Evolutionary conservation across 2,329 filamentous ascomycete genomes (phyloP), one percentile per base, ranked within the genome.

Genomic region (Lasiodiplodia theobromae): DNA sequence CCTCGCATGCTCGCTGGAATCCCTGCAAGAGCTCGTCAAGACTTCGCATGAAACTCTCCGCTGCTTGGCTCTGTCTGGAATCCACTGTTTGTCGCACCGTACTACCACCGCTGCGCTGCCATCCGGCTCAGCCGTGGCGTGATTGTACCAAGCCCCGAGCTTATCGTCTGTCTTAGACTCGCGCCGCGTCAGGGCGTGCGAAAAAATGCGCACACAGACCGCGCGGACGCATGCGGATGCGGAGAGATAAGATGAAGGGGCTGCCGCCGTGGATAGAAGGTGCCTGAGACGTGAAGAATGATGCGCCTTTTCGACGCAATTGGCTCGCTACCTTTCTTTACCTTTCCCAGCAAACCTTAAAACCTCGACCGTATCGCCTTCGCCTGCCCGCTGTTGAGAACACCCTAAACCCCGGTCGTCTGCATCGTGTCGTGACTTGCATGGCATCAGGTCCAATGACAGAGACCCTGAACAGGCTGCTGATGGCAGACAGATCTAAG

Each of bases 41-140:
- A 64, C 47, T 64, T 28, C n/a, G 25, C 47, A 5, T 64, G 60
- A 64, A 64, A 64, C 60, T 21, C 47, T 31, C 31, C 60, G 31
- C 44, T 18, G 23, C 60, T 64, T 64, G 60, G 60, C 60, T 16
- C 16, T 64, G 28, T 23, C 57, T 28, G 57, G 37, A 47, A 60
- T 60, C 37, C 38, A 12, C 12, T 34, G 31, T 28, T 37, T 64
- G 60, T 64, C n/a, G 60, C 60, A 38, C 44, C 11, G 12, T 37
- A 3, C 44, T 11, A 47, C 44, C 44, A 44, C 6, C 44, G 18
- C 18, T n/a, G 18, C 21, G 44, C n/a, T 47, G n/a, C 8, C 18
- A 47, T 47, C 44, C 44, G 8, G 44, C 44, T n/a, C n/a, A 10
- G 44, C 44, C 25, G 25, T 52, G 60, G 60, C 44, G 16, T 64